A percentile compares a stretch with the other conserved stretches of the same genome.
These are phyloP conservation scores for Serpula lacrymans DNA, from an alignment of 768 basidiomycete genomes.

Conservation along the genomic window DNA sequence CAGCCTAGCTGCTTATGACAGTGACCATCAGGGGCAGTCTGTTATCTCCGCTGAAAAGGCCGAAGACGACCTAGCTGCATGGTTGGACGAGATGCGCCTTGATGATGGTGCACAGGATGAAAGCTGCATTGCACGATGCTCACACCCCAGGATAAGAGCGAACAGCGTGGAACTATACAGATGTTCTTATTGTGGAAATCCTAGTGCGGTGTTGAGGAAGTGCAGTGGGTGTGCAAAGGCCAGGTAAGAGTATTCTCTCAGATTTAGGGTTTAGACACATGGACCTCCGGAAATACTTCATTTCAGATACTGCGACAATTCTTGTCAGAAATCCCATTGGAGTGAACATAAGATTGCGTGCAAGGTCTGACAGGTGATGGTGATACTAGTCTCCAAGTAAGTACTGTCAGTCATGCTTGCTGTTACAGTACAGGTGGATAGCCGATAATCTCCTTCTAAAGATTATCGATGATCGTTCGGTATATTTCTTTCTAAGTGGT, in stretches of 20 bases:
- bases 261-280: not conserved
- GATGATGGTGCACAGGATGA: slow-evolving; percentile 36
- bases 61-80: slow-evolving; percentile 56
- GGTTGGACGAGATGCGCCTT: slow-evolving; percentile 49
- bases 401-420: too few relatives aligned
- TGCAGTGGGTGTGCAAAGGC: slow-evolving; percentile 43
- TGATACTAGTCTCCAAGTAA: too few relatives aligned
- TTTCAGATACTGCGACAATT: slow-evolving; percentile 43
- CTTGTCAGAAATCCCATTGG: slow-evolving; percentile 38
- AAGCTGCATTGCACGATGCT: slow-evolving; percentile 24
- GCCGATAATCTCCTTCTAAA: too few relatives aligned
- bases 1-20: slow-evolving; percentile 25
- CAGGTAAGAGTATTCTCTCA: slow-evolving; percentile 25
- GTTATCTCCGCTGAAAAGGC: slow-evolving; percentile 34
- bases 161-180: slow-evolving; percentile 52
- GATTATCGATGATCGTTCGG: too few relatives aligned
- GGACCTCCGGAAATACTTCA: not conserved
- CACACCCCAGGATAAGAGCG: slow-evolving; percentile 43
- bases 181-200: slow-evolving; percentile 65
- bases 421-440: too few relatives aligned
- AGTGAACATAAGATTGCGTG: slow-evolving; percentile 32
- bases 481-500: too few relatives aligned
- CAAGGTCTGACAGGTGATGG: slow-evolving; percentile 10
- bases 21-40: slow-evolving; percentile 18
- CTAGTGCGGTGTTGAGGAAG: slow-evolving; percentile 53